phyloP scores from a whole-genome alignment of 768 basidiomycete genomes.

The Suillus luteus region DNA sequence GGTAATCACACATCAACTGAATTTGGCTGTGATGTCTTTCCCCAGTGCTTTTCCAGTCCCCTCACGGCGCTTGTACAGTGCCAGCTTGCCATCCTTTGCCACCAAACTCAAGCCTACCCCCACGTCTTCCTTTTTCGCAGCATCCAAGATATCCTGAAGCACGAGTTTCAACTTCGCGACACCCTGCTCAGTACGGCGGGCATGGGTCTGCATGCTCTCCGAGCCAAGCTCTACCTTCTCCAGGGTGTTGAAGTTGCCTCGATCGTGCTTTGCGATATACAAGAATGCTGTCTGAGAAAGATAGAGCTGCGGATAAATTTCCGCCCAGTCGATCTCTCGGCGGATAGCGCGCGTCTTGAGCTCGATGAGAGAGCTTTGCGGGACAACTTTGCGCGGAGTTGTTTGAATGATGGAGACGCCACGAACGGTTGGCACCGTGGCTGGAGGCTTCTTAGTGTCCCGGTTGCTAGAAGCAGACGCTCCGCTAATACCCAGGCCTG shows the following conservation, averaged over 20 bases:
- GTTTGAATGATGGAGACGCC: slow-evolving; percentile 26
- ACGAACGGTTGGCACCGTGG: background rate
- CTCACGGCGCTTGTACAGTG: slow-evolving; percentile 49
- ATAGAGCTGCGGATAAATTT: slow-evolving; percentile 65
- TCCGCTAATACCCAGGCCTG: slow-evolving; percentile 23
- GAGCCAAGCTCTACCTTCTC: slow-evolving; percentile 46
- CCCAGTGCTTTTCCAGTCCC: slow-evolving; percentile 24
- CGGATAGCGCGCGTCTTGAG: slow-evolving; percentile 33
- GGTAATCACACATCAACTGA: slow-evolving; percentile 9
- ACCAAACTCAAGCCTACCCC: slow-evolving; percentile 58
- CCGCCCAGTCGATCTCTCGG: slow-evolving; percentile 54
- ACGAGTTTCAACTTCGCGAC: slow-evolving; percentile 30
- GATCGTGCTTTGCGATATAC: slow-evolving; percentile 58
- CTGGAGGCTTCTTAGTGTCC: slow-evolving; percentile 1
- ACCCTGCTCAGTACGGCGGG: slow-evolving; percentile 22
- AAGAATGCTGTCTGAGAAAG: slow-evolving; percentile 68
- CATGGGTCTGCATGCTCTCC: slow-evolving; percentile 25
- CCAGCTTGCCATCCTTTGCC: slow-evolving; percentile 42
- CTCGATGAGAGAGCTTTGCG: slow-evolving; percentile 39
- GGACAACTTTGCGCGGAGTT: slow-evolving; percentile 31
- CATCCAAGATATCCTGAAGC: slow-evolving; percentile 42
- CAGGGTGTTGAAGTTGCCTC: slow-evolving; percentile 53
- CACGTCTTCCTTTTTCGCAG: slow-evolving; percentile 54
- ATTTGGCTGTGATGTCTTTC: slow-evolving; percentile 26
- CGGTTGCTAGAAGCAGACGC: background rate